phyloP scores from a whole-genome alignment of 768 basidiomycete species.

The Strobilomyces confusus region DNA sequence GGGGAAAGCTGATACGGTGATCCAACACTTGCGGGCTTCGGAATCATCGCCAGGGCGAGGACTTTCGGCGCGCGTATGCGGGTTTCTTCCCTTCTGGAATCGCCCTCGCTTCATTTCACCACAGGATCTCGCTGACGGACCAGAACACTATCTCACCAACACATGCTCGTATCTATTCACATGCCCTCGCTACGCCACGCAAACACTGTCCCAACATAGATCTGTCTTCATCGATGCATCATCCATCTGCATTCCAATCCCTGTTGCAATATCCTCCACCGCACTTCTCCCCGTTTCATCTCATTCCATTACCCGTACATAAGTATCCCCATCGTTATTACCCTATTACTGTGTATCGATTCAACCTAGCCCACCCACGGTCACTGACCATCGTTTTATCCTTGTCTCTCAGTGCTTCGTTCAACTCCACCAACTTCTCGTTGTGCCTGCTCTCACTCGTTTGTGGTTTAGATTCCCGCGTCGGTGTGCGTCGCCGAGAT shows the following conservation, averaged over 20 bases:
- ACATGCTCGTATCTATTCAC: conserved; percentile 28
- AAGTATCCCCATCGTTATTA: conserved; percentile 27
- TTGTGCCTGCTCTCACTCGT: conserved; percentile 18
- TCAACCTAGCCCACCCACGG: conserved; percentile 15
- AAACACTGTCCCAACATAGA: conserved; percentile 20
- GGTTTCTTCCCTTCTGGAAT: neutral
- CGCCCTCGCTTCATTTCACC: neutral
- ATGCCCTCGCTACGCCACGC: conserved; percentile 10
- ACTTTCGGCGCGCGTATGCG: conserved; percentile 8
- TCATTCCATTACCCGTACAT: conserved; percentile 20
- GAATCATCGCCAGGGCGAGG: neutral
- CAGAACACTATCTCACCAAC: conserved; percentile 19
- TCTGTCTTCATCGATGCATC: conserved; percentile 7
- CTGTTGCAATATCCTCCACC: conserved; percentile 13
- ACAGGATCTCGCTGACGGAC: conserved; percentile 10
- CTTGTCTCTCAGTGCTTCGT: conserved; percentile 15
- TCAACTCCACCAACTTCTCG: conserved; percentile 10
- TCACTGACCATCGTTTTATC: conserved; percentile 2
- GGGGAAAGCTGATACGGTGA: conserved; percentile 42
- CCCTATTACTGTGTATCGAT: conserved; percentile 24
- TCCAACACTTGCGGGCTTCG: neutral
- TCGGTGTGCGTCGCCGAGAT: neutral
- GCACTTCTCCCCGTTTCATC: neutral
- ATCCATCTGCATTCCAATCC: conserved; percentile 17
- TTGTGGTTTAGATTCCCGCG: conserved; percentile 13